Conservation (phyloP, 305 asterid species). For the Stenogyne calaminthoides region DNA sequence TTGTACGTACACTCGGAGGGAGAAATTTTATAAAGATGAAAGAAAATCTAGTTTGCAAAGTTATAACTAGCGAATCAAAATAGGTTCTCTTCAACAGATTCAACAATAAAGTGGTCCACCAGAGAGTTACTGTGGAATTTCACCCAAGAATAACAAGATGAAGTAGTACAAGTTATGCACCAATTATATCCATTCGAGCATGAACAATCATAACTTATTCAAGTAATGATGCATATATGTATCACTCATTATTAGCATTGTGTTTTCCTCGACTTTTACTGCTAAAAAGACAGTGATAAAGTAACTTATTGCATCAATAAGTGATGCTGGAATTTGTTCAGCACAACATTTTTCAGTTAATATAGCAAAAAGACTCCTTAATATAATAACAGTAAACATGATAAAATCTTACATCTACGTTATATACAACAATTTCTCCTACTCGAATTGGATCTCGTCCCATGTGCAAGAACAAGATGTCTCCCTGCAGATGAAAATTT, state of each 20-base stretch:
- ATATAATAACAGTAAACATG: neutral
- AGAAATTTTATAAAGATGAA: neutral
- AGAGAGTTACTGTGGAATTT: neutral
- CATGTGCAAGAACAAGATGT: conserved; percentile 69
- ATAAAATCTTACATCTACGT: conserved; percentile 55
- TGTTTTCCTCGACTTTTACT: neutral
- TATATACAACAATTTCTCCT: conserved; percentile 70
- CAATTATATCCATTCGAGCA: neutral
- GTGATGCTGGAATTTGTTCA: neutral
- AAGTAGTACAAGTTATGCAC: neutral
- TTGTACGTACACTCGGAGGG: neutral
- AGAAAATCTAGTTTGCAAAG: neutral
- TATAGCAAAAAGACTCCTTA: neutral
- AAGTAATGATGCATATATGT: conserved; percentile 1
- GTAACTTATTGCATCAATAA: neutral
- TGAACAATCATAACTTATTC: neutral
- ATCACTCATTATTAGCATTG: neutral
- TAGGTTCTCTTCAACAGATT: too few relatives aligned
- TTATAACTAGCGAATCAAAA: too few relatives aligned
- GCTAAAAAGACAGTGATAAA: neutral
- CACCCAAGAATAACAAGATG: neutral
- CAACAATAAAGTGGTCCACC: neutral
- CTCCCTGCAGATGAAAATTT: conserved; percentile 53
- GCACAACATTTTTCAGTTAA: neutral
- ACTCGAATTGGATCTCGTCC: conserved; percentile 60